Percentiles rank a stretch among this genome's conserved stretches.
These are phyloP conservation scores for Rhodotorula sphaerocarpa DNA, from an alignment of 768 basidiomycete species.

Conservation along the genomic window DNA sequence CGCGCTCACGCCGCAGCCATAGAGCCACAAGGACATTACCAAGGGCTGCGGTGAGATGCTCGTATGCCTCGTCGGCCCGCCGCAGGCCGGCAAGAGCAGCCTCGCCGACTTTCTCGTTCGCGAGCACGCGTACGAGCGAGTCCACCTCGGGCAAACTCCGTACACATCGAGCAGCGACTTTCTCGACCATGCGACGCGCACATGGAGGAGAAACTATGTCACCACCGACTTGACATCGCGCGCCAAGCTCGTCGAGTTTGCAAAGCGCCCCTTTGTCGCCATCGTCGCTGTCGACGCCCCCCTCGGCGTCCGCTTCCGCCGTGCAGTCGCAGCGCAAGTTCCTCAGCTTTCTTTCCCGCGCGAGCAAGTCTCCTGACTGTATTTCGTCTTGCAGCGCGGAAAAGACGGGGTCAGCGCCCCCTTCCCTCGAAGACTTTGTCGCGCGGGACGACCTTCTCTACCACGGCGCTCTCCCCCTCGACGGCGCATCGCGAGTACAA, in stretches of 20 bases:
- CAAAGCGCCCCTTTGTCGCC: constrained; percentile 82
- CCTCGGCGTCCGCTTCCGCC: constrained; percentile 57
- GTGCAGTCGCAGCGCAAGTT: constrained; percentile 45
- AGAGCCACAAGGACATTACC: too few species aligned
- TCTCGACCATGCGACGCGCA: constrained; percentile 64
- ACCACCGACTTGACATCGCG: constrained; percentile 61
- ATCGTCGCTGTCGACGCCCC: constrained; percentile 78
- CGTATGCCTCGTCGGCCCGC: constrained; percentile 46
- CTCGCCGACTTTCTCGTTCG: constrained; percentile 42
- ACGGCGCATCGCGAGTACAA: constrained; percentile 16
- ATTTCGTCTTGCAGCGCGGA: background rate
- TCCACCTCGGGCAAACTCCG: constrained; percentile 15
- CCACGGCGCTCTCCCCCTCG: constrained; percentile 49
- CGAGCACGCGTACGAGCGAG: constrained; percentile 40
- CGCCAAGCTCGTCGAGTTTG: constrained; percentile 58
- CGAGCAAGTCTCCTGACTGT: background rate
- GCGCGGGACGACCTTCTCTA: constrained; percentile 59
- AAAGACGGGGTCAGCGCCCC: background rate
- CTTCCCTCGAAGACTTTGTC: constrained; percentile 62
- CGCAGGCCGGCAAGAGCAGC: constrained; percentile 44
- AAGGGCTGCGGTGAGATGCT: too few species aligned
- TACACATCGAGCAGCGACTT: constrained; percentile 54
- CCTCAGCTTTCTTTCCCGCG: too few species aligned
- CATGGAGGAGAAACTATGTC: constrained; percentile 74
- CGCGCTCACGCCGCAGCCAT: too few species aligned